Percentiles rank a stretch among this genome's conserved stretches.
These are phyloP conservation scores for Mycena epipterygia DNA, from an alignment of 768 basidiomycete genomes.

Conservation along the genomic window DNA sequence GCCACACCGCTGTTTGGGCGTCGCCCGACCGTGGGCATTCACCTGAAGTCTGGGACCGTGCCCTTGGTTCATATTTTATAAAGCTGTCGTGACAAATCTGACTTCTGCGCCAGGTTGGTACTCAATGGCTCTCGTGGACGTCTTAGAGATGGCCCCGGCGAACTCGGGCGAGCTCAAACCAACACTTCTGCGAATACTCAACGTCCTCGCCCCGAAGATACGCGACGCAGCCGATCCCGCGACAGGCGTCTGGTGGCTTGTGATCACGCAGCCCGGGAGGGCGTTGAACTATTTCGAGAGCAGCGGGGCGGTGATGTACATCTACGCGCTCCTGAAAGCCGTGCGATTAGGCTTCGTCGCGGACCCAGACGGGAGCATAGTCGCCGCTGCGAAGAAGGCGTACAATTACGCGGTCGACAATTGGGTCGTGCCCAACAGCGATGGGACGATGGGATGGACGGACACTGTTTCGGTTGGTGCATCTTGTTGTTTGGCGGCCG, in stretches of 20 bases:
- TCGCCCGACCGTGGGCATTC: constrained; percentile 60
- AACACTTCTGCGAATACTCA: constrained; percentile 49
- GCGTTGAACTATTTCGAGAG: constrained; percentile 64
- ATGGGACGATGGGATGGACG: constrained; percentile 61
- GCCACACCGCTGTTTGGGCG: constrained; percentile 59
- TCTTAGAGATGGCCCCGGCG: constrained; percentile 53
- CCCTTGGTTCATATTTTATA: constrained; percentile 48
- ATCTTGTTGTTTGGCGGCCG: neutral
- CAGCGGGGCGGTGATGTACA: constrained; percentile 61
- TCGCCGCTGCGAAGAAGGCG: constrained; percentile 54
- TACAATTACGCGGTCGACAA: constrained; percentile 56
- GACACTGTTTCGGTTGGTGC: constrained; percentile 59
- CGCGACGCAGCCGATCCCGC: constrained; percentile 54
- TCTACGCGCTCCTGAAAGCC: constrained; percentile 60
- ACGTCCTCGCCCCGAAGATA: constrained; percentile 51
- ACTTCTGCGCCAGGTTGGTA: constrained; percentile 47
- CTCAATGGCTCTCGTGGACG: constrained; percentile 62
- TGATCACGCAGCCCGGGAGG: constrained; percentile 62
- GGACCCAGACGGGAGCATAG: constrained; percentile 55
- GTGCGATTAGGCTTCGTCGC: constrained; percentile 57
- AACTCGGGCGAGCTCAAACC: constrained; percentile 45
- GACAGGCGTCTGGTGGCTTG: constrained; percentile 64
- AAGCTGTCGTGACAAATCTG: neutral
- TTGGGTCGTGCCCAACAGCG: constrained; percentile 56
- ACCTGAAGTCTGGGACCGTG: constrained; percentile 64